Evolutionary conservation across 768 basidiomycete genomes (phyloP).

Genomic region (Sarcodon sp.): DNA sequence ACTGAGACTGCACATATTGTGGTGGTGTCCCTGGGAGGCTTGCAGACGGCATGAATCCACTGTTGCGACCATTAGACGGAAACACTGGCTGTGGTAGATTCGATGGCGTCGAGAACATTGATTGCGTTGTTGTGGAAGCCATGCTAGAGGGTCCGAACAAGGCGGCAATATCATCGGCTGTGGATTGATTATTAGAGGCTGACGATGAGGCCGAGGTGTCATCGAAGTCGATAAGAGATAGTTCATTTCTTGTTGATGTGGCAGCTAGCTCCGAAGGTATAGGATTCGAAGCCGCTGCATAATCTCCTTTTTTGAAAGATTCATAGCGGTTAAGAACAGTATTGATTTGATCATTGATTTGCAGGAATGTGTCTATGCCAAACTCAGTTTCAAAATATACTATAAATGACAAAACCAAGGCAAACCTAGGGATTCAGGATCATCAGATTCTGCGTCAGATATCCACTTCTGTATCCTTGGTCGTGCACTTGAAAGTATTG

Average conservation of each 20-base stretch:
- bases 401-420: conserved; percentile 3
- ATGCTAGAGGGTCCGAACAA: conserved; percentile 32
- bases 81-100: neutral
- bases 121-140: conserved; percentile 1
- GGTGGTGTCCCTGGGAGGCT: neutral
- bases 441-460: conserved; percentile 80
- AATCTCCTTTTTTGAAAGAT: conserved; percentile 89
- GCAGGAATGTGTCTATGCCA: conserved; percentile 69
- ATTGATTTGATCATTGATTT: conserved; percentile 98
- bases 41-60: neutral
- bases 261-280: conserved; percentile 47
- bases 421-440: conserved; percentile 81
- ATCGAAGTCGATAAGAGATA: conserved; percentile 73
- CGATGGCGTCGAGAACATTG: neutral
- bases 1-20: neutral
- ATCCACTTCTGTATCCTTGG: conserved; percentile 99
- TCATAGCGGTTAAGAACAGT: conserved; percentile 83
- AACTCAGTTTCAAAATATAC: neutral
- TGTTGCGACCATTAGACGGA: conserved; percentile 1
- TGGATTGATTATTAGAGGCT: conserved; percentile 9
- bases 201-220: conserved; percentile 24
- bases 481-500: conserved; percentile 65
- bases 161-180: conserved; percentile 45
- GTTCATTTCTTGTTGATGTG: conserved; percentile 14
- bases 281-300: conserved; percentile 48